Base-by-base conservation (phyloP, 1,139 yeast species). In the Candida gigantensis region DNA sequence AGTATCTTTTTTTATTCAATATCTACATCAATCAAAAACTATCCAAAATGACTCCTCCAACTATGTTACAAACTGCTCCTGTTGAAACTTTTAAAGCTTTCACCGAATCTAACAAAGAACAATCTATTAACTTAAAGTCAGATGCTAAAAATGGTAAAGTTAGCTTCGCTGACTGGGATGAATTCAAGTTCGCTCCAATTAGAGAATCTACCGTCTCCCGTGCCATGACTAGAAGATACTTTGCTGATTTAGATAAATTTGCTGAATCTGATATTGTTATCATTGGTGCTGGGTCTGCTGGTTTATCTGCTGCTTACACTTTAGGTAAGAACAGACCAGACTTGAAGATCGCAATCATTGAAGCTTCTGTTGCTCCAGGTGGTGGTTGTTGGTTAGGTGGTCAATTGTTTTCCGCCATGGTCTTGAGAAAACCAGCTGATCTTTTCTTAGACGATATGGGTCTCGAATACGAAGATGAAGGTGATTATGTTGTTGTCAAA, bases 301-400 rank as follows among this genome's bases (percentile, higher is more conserved):
- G 92, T 32, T 69, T 84, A 44, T 76, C 85, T 35, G 85, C 89
- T 24, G 92, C 90, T 17, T 84, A 79, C 52, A 77, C 77, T 24
- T 68, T 84, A 53, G 89, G 85, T 34, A 81, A 77, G 58, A 77
- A 81, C 53, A 76, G 90, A 58, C 92, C 92, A 9, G 89, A 84
- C 46, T 68, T 84, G 53, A 83, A 80, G 58, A 79, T 84, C 47
- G 88, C 89, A 41, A 79, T 82, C 46, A 74, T 84, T 44, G 92
- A 84, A 62, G 83, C 88, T 27, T 74, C 77, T 46, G 88, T 84
- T 18, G 74, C 86, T 18, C 84, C 86, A 41, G 92, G 92, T 44
- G 92, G 92, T 45, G 92, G 92, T 17, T 81, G 85, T 44, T 82
- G 86, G 83, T 66, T 84, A 35, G 88, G 88, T 39, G 92, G 90